phyloP scores from a whole-genome alignment of 1,284 basidiomycete species.

The Rhodotorula sp. region DNA sequence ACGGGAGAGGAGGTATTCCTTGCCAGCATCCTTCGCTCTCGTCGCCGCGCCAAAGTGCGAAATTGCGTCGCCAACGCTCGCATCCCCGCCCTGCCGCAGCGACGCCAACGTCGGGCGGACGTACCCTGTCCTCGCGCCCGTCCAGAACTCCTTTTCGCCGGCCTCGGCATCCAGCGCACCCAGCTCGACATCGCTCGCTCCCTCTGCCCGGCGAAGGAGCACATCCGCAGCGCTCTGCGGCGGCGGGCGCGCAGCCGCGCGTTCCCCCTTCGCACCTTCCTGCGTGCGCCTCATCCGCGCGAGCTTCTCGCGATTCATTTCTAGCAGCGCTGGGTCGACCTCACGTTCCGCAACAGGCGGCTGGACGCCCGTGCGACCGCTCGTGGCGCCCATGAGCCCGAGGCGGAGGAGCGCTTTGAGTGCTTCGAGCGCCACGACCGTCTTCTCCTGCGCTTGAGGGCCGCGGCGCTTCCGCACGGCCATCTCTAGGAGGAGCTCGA shows the following conservation, averaged over 20 bases:
- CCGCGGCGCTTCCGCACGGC: constrained; percentile 47
- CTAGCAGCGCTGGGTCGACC: constrained; percentile 44
- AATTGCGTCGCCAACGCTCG: constrained; percentile 9
- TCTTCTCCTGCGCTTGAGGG: constrained; percentile 49
- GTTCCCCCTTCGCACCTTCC: background rate
- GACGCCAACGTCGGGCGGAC: constrained; percentile 40
- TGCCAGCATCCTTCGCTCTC: constrained; percentile 35
- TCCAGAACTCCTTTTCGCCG: constrained; percentile 41
- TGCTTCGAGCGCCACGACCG: constrained; percentile 52
- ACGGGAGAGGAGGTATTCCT: constrained; percentile 45
- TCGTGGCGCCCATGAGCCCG: constrained; percentile 50
- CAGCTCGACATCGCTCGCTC: constrained; percentile 7
- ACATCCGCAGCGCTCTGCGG: constrained; percentile 36
- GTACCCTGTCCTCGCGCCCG: constrained; percentile 39
- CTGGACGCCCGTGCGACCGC: constrained; percentile 48
- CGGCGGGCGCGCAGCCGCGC: background rate
- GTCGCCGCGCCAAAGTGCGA: background rate
- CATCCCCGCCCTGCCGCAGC: constrained; percentile 22
- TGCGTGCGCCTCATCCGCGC: constrained; percentile 14
- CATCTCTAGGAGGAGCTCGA: constrained; percentile 54
- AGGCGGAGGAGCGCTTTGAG: constrained; percentile 52
- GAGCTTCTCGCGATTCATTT: constrained; percentile 28
- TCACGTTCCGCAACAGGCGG: constrained; percentile 49
- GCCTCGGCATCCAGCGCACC: constrained; percentile 2
- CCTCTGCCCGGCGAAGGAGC: constrained; percentile 10